Percentiles rank a stretch among this genome's conserved stretches.
phyloP scores from a whole-genome alignment of 257 asterid genomes.

The Salvia miltiorrhiza region DNA sequence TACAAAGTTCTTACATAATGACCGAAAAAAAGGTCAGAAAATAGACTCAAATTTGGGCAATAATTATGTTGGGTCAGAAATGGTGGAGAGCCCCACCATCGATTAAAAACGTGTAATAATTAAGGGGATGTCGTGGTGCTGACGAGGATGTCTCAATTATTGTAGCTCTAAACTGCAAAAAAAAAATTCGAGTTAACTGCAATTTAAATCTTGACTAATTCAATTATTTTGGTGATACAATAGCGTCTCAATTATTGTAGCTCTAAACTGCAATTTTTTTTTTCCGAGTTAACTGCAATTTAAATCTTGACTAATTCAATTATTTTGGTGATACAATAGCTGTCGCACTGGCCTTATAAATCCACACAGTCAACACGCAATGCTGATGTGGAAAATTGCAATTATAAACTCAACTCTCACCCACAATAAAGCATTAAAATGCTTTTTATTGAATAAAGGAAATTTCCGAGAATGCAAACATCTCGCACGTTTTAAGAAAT shows the following conservation, averaged over 20 bases:
- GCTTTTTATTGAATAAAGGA: too few species aligned
- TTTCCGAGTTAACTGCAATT: too few species aligned
- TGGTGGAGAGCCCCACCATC: not conserved
- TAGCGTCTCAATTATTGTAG: too few species aligned
- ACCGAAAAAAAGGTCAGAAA: too few species aligned
- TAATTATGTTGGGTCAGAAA: not conserved
- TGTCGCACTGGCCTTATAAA: not conserved
- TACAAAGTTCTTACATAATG: too few species aligned
- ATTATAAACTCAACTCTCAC: too few species aligned
- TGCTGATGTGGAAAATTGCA: not conserved
- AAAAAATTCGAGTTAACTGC: too few species aligned
- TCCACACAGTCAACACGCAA: not conserved
- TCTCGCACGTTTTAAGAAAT: too few species aligned
- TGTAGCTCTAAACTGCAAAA: not conserved
- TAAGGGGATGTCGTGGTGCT: slow-evolving; percentile 32
- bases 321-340: not conserved
- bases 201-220: not conserved
- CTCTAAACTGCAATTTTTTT: not conserved
- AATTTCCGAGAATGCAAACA: too few species aligned
- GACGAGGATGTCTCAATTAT: slow-evolving; percentile 40
- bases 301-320: not conserved
- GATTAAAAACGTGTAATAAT: not conserved
- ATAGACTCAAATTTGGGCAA: not conserved
- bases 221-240: not conserved
- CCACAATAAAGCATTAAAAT: too few species aligned